phyloP scores from a whole-genome alignment of 2,329 filamentous ascomycete species.

The Hymenoscyphus salicellus region DNA sequence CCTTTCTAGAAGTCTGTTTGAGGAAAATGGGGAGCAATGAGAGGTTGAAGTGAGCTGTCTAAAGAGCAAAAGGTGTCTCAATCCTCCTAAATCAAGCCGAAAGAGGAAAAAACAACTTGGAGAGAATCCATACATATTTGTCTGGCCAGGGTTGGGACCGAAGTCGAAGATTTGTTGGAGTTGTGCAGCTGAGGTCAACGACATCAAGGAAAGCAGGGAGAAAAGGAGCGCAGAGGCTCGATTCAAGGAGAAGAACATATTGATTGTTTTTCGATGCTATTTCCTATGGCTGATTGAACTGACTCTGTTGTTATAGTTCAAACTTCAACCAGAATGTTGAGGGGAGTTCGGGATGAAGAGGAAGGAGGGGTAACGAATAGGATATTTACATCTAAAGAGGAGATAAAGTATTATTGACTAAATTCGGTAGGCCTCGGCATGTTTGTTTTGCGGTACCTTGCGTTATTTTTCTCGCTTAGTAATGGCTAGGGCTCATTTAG shows the following conservation, averaged over 20 bases:
- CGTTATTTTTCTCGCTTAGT: neutral
- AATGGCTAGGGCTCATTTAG: neutral
- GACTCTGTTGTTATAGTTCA: neutral
- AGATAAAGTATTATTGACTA: neutral
- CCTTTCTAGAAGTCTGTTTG: no score
- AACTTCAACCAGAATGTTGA: neutral
- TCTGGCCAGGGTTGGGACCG: neutral
- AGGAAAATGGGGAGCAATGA: no score
- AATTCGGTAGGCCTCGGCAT: neutral
- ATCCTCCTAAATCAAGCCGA: no score
- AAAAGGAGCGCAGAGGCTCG: neutral
- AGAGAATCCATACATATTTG: neutral
- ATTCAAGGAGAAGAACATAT: neutral
- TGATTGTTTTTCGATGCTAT: neutral
- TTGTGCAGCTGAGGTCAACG: neutral
- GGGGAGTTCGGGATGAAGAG: neutral
- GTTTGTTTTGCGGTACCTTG: neutral
- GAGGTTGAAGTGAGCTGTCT: no score
- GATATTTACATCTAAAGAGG: neutral
- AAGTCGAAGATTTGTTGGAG: neutral
- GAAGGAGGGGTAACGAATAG: no score
- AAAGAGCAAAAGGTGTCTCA: no score
- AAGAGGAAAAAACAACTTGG: no score
- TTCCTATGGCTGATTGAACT: neutral
- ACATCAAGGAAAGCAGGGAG: neutral